Evolutionary conservation across 2,329 filamentous ascomycete species (phyloP), one percentile per base, ranked within the genome.

Genomic region (Basipetospora chlamydospora): DNA sequence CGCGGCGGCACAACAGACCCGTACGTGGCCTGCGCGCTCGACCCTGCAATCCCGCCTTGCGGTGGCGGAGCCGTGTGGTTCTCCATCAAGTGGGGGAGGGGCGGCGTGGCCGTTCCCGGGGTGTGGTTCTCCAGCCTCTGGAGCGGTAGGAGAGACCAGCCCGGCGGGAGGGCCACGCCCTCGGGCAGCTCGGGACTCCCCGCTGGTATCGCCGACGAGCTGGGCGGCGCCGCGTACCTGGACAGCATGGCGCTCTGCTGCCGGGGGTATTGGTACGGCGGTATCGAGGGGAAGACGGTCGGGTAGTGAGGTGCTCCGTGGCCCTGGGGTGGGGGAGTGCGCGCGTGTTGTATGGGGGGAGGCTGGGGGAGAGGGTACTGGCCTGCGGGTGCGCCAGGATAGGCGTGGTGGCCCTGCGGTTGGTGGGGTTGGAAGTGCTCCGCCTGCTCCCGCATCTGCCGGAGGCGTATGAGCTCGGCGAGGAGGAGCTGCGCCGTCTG

Each of bases 401-500:
- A n/a, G n/a, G 29, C 32, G 40, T 32, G 43, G 44, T 17, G 46
- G 11, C 45, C 39, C 21, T 46, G 46, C 21, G 13, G 42, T 21
- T 18, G 44, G 43, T 11, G 40, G 13, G 20, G 38, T 41, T 18
- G 43, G 37, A 42, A 39, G 46, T 52, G 43, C 41, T 50, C 50
- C 17, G 47, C 46, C 38, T 54, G 58, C 25, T 58, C 57, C 38
- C 69, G 66, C 26, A 59, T 43, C 42, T 62, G 64, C 17, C 79
- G 74, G 37, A 87, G 60, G 41, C 78, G 69, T 23, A 70, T 62
- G 34, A 90, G 54, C 51, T 90, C 83, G 15, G 60, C 58, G 41
- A 81, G 70, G 41, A 90, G 61, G 12, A 74, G 58, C 36, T 77
- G 69, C n/a, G 86, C 60, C n/a, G 72, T 59, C 33, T 74, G 67